Evolutionary conservation across 2,329 filamentous ascomycete species (phyloP).

Genomic region (Coniochaeta prunicola): DNA sequence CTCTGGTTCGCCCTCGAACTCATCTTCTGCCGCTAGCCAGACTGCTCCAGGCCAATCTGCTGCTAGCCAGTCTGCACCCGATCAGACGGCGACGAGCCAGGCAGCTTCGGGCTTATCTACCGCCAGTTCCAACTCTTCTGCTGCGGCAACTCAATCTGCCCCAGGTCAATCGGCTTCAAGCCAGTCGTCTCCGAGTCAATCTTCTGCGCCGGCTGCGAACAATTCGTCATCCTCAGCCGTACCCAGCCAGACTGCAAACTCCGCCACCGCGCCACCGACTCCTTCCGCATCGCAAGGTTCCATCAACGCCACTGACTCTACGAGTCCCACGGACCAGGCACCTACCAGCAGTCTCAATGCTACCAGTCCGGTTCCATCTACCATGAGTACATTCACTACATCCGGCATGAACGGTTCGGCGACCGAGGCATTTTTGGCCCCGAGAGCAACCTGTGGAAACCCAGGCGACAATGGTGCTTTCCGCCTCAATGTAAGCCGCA

Average conservation of each 20-base stretch:
- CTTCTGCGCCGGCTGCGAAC: background rate
- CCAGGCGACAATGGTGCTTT: constrained; percentile 4
- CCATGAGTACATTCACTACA: background rate
- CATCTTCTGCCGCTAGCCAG: background rate
- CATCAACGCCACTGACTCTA: background rate
- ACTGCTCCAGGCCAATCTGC: background rate
- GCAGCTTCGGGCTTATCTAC: background rate
- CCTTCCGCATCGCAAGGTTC: background rate
- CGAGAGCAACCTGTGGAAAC: constrained; percentile 6
- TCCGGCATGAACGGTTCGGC: background rate
- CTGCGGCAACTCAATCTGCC: background rate
- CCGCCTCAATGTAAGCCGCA: constrained; percentile 10
- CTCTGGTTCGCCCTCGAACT: background rate
- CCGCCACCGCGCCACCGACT: background rate
- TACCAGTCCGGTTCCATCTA: background rate
- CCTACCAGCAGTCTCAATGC: background rate
- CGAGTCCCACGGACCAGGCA: background rate
- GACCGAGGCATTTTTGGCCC: background rate
- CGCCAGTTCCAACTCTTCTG: background rate
- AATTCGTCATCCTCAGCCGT: background rate
- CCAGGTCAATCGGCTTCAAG: background rate
- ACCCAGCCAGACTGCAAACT: background rate
- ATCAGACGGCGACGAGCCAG: background rate
- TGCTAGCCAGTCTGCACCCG: background rate
- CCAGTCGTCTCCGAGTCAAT: background rate